phyloP scores from a whole-genome alignment of 345 rosid genomes.

The Linum trigynum region DNA sequence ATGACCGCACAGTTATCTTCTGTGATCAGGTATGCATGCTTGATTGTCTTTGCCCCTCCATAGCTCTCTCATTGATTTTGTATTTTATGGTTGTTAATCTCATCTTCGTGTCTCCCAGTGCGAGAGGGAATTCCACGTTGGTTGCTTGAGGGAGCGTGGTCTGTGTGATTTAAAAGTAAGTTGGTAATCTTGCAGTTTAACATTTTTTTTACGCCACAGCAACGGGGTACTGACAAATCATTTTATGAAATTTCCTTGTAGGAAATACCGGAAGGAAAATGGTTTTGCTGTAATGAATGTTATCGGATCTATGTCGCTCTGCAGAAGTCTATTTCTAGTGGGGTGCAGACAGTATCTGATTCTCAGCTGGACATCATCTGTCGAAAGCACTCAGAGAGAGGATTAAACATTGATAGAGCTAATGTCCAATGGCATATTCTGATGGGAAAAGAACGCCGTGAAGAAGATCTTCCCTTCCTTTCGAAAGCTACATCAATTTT shows the following conservation, averaged over 20 bases:
- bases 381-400: constrained; percentile 66
- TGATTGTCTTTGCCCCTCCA: constrained; percentile 7
- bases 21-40: constrained; percentile 82
- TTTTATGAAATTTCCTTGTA: constrained; percentile 17
- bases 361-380: constrained; percentile 41
- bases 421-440: constrained; percentile 66
- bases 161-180: constrained; percentile 76
- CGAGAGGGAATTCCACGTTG: constrained; percentile 74
- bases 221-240: constrained; percentile 4
- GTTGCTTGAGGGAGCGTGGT: constrained; percentile 72
- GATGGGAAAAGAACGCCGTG: constrained; percentile 67
- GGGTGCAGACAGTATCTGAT: constrained; percentile 47
- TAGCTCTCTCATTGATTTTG: background rate
- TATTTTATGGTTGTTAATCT: background rate
- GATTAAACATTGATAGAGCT: constrained; percentile 35
- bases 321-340: constrained; percentile 50
- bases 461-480: constrained; percentile 62
- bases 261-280: constrained; percentile 75
- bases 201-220: constrained; percentile 11
- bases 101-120: constrained; percentile 42
- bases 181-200: constrained; percentile 8
- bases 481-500: constrained; percentile 78
- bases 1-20: constrained; percentile 78
- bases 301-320: constrained; percentile 47
- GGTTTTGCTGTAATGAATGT: constrained; percentile 93